These are phyloP conservation scores for Penicillium herquei DNA, from an alignment of 495 filamentous ascomycete genomes.

Conservation along the genomic window DNA sequence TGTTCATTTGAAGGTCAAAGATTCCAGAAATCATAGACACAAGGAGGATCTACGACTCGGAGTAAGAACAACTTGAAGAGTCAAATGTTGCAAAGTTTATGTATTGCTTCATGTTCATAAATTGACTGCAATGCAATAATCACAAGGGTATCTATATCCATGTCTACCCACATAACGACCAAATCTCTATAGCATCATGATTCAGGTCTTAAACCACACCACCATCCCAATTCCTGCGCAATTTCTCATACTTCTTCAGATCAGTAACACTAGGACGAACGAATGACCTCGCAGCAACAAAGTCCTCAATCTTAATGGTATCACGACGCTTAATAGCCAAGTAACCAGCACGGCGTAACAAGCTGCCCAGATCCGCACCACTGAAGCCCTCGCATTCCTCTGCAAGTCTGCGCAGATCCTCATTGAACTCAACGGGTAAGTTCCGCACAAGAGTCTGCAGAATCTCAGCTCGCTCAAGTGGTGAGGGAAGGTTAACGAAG, in stretches of 20 bases:
- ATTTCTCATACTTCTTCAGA: slow-evolving; percentile 63
- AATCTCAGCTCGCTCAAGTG: slow-evolving; percentile 81
- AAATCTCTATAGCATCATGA: no score
- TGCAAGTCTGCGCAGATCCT: slow-evolving; percentile 55
- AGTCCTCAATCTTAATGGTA: slow-evolving; percentile 67
- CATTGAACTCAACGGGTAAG: slow-evolving; percentile 52
- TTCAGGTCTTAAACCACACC: slow-evolving; percentile 24
- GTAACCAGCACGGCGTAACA: slow-evolving; percentile 75
- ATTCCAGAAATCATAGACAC: no score
- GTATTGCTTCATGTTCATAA: no score
- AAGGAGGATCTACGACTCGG: no score
- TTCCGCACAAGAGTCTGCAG: slow-evolving; percentile 72
- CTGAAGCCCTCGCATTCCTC: slow-evolving; percentile 80
- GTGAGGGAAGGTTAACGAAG: slow-evolving; percentile 83
- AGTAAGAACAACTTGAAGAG: no score
- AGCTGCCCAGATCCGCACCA: slow-evolving; percentile 81
- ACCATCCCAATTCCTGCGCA: slow-evolving; percentile 52
- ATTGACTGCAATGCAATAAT: no score
- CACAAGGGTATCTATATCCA: no score
- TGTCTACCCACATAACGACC: no score
- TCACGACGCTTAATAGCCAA: slow-evolving; percentile 66
- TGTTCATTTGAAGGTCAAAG: no score
- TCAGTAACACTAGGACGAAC: slow-evolving; percentile 81
- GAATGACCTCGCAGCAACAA: slow-evolving; percentile 67
- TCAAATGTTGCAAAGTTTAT: no score